Percentiles rank a stretch among this genome's conserved stretches.
phyloP scores from a whole-genome alignment of 257 asterid genomes.

The Petunia secreta region DNA sequence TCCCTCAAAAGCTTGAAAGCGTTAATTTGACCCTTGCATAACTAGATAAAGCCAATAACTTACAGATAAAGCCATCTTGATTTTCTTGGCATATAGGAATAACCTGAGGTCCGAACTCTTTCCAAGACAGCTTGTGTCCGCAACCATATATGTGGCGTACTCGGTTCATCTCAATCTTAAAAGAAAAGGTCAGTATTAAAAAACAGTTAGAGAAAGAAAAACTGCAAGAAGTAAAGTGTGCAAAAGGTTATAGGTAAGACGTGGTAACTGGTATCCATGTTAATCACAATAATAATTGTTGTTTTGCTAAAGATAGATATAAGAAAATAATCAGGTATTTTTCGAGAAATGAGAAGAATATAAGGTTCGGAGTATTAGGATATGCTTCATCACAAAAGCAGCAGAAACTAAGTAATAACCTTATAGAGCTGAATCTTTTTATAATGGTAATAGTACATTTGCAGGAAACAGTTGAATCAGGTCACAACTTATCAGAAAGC shows the following conservation, averaged over 20 bases:
- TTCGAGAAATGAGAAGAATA: no score
- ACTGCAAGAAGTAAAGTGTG: background rate
- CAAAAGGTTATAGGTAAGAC: background rate
- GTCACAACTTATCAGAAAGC: slow-evolving; percentile 44
- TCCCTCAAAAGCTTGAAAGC: no score
- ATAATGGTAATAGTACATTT: slow-evolving; percentile 39
- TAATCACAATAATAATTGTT: background rate
- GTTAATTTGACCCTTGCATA: no score
- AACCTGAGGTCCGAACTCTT: slow-evolving; percentile 53
- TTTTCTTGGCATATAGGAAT: slow-evolving; percentile 47
- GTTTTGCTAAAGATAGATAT: background rate
- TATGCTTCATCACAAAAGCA: background rate
- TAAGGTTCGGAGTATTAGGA: no score
- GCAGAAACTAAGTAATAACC: slow-evolving; percentile 37
- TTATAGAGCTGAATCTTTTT: slow-evolving; percentile 44
- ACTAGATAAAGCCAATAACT: slow-evolving; percentile 22
- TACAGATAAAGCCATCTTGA: slow-evolving; percentile 35
- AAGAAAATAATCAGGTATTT: background rate
- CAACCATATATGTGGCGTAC: slow-evolving; percentile 48
- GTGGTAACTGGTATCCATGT: background rate
- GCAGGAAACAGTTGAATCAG: slow-evolving; percentile 51
- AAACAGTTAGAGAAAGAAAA: background rate
- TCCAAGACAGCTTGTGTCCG: slow-evolving; percentile 49
- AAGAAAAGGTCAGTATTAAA: background rate
- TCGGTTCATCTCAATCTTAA: slow-evolving; percentile 46